Evolutionary conservation across 2,329 filamentous ascomycete genomes (phyloP).

Genomic region (Pseudocercospora ulei): DNA sequence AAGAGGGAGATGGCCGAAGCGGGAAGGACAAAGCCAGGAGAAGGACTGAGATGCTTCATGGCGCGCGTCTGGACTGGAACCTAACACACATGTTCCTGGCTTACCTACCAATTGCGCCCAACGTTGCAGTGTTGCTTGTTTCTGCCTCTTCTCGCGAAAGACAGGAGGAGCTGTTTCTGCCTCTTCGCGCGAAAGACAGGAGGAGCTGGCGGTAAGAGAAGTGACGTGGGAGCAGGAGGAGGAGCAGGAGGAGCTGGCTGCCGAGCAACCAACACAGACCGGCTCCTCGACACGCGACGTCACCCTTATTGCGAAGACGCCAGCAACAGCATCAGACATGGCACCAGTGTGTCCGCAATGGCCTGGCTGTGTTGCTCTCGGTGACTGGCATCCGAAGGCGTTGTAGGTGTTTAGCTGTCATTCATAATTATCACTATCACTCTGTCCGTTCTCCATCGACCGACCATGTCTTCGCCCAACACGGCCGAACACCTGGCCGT

Average conservation of each 20-base stretch:
- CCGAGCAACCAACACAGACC: too few relatives aligned
- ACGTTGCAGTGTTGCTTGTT: background rate
- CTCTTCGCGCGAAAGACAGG: too few relatives aligned
- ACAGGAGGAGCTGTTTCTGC: too few relatives aligned
- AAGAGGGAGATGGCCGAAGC: background rate
- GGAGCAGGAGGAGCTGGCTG: too few relatives aligned
- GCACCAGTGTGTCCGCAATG: background rate
- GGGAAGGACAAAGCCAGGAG: background rate
- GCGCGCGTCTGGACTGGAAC: conserved; percentile 6
- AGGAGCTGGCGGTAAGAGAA: too few relatives aligned
- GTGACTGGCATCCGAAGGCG: conserved; percentile 12
- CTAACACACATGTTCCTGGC: conserved; percentile 4
- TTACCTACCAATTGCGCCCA: conserved; percentile 8
- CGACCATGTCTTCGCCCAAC: conserved; percentile 6
- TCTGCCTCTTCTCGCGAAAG: too few relatives aligned
- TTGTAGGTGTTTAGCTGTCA: conserved; percentile 11
- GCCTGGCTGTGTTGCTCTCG: too few relatives aligned
- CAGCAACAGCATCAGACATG: conserved; percentile 2
- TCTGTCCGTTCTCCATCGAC: conserved; percentile 13
- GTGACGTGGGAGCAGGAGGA: too few relatives aligned
- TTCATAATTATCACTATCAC: background rate
- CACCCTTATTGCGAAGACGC: too few relatives aligned
- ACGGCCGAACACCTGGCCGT: conserved; percentile 59
- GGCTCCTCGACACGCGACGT: too few relatives aligned
- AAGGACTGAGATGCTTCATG: conserved; percentile 2